Percentiles rank a stretch among this genome's conserved stretches.
These are phyloP conservation scores for Exophiala sp. DNA, from an alignment of 2,329 filamentous ascomycete genomes.

Conservation along the genomic window DNA sequence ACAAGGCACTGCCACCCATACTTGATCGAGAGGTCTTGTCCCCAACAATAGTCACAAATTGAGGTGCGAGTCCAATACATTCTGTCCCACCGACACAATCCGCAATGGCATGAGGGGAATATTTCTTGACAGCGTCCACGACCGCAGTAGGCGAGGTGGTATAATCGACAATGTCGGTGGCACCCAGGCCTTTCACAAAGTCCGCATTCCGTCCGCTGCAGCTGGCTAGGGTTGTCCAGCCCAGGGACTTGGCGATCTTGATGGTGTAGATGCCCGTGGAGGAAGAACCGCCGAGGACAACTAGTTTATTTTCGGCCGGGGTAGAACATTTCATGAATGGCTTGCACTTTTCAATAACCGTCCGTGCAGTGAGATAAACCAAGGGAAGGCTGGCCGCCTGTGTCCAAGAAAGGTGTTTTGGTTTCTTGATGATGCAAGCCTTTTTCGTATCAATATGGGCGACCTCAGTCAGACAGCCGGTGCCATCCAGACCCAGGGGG, in stretches of 20 bases:
- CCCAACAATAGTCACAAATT: slow-evolving; percentile 46
- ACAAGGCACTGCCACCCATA: slow-evolving; percentile 33
- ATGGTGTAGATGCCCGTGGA: slow-evolving; percentile 56
- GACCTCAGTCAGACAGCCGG: slow-evolving; percentile 19
- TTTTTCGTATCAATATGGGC: slow-evolving; percentile 13
- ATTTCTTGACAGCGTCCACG: slow-evolving; percentile 42
- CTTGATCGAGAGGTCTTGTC: slow-evolving; percentile 52
- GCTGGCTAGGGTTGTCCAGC: slow-evolving; percentile 53
- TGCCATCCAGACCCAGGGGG: slow-evolving; percentile 10
- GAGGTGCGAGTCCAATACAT: slow-evolving; percentile 50
- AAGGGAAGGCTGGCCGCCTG: slow-evolving; percentile 21
- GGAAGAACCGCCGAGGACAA: slow-evolving; percentile 60
- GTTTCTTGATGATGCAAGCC: slow-evolving; percentile 21
- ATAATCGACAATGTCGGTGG: slow-evolving; percentile 59
- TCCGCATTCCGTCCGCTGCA: slow-evolving; percentile 55
- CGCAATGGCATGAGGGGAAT: slow-evolving; percentile 46
- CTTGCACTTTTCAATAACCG: slow-evolving; percentile 14
- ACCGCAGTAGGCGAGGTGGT: slow-evolving; percentile 42
- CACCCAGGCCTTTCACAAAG: slow-evolving; percentile 53
- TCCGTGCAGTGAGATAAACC: slow-evolving; percentile 22
- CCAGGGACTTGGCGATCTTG: slow-evolving; percentile 57
- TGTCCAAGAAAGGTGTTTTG: slow-evolving; percentile 11
- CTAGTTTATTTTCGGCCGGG: slow-evolving; percentile 48
- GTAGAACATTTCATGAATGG: slow-evolving; percentile 12
- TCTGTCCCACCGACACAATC: slow-evolving; percentile 52